Evolutionary conservation across 176 grass and related monocot genomes (phyloP).

Genomic region (Aegilops speltoides): DNA sequence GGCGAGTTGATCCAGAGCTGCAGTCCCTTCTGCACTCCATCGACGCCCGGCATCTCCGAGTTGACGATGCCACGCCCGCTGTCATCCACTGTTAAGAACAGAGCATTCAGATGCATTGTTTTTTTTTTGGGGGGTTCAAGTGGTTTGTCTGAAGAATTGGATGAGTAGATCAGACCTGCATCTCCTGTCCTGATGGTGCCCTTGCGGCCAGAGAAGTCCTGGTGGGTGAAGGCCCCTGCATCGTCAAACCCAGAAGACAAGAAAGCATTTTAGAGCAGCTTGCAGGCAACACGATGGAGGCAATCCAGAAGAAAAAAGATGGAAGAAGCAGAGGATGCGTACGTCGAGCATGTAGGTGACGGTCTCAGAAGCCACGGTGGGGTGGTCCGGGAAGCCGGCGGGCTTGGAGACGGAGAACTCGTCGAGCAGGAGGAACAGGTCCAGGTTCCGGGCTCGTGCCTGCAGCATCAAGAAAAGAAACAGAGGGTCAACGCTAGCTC

Average conservation of each 20-base stretch:
- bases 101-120: neutral
- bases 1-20: slow-evolving; percentile 97
- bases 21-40: slow-evolving; percentile 63
- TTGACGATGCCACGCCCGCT: slow-evolving; percentile 83
- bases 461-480: slow-evolving; percentile 6
- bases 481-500: neutral
- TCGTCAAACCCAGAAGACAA: neutral
- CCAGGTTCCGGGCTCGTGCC: slow-evolving; percentile 58
- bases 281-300: slow-evolving; percentile 21
- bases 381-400: slow-evolving; percentile 82
- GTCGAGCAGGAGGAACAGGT: slow-evolving; percentile 78
- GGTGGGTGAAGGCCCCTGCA: slow-evolving; percentile 77
- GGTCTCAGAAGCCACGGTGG: slow-evolving; percentile 82
- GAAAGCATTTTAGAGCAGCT: slow-evolving; percentile 35
- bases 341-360: slow-evolving; percentile 90
- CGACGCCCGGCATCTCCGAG: slow-evolving; percentile 85
- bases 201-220: slow-evolving; percentile 80
- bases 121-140: no score
- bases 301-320: no score
- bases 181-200: slow-evolving; percentile 76
- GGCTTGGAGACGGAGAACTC: slow-evolving; percentile 76
- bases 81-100: slow-evolving; percentile 78
- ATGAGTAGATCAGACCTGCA: slow-evolving; percentile 35
- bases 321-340: neutral
- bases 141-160: neutral